phyloP scores from a whole-genome alignment of 164 flowering plant genomes.

The Tetracentron sinense region DNA sequence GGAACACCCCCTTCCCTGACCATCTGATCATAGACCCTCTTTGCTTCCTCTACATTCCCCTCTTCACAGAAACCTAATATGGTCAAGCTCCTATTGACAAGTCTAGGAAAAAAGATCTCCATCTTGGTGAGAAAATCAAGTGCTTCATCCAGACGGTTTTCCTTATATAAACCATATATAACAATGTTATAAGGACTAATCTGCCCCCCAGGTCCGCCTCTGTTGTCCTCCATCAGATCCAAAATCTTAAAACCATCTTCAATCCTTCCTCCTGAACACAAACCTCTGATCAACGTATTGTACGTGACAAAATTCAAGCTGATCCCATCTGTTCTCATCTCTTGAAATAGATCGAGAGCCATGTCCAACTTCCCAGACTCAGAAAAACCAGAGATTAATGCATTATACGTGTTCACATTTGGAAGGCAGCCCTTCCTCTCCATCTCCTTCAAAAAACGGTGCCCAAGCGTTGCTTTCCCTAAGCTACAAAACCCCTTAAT shows the following conservation, averaged over 20 bases:
- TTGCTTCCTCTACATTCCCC: conserved; percentile 45
- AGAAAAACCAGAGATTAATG: conserved; percentile 61
- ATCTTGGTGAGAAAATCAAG: conserved; percentile 49
- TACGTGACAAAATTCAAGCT: conserved; percentile 49
- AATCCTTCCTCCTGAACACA: conserved; percentile 54
- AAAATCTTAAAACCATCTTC: conserved; percentile 61
- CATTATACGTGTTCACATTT: conserved; percentile 61
- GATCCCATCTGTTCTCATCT: conserved; percentile 64
- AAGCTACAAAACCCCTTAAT: conserved; percentile 62
- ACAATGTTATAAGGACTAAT: conserved; percentile 72
- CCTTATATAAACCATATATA: conserved; percentile 67
- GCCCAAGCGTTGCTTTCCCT: conserved; percentile 55
- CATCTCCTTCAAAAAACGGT: conserved; percentile 61
- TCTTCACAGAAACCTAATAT: conserved; percentile 47
- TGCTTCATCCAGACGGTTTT: conserved; percentile 47
- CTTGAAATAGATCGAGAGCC: conserved; percentile 61
- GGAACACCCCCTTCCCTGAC: conserved; percentile 52
- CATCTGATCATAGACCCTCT: conserved; percentile 53
- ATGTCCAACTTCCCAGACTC: conserved; percentile 47
- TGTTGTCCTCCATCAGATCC: conserved; percentile 59
- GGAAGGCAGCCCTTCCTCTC: conserved; percentile 81
- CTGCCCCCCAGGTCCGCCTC: conserved; percentile 29
- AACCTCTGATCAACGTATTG: conserved; percentile 54
- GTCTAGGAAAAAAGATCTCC: conserved; percentile 53
- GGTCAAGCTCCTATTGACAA: conserved; percentile 49